Base-by-base conservation (phyloP, 108 stramenopile genomes). In the Nitzschia putrida region DNA sequence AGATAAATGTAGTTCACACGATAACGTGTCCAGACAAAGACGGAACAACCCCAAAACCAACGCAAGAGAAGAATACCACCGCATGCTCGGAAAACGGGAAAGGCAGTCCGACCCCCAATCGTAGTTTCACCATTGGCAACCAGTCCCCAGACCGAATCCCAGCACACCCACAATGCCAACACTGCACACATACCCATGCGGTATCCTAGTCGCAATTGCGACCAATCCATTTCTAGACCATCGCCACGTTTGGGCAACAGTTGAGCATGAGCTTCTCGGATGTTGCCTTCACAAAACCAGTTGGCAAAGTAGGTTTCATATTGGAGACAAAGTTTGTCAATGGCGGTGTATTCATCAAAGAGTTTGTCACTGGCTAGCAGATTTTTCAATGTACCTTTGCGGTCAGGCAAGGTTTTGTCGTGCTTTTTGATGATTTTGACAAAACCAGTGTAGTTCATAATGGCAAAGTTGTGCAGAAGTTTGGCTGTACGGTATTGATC, bases 401-500 rank as follows among this genome's bases (percentile, higher is more conserved):
- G 65, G 12, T 80, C 69, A 20, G 81, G 71, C 20, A 95, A 66
- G 0, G 81, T 79, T 61, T 97, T 97, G 83, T 95, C 93, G 73
- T 90, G 81, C 77, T 97, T 97, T 66, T 97, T 97, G 25, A 91
- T 77, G 59, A 97, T 92, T 77, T 97, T 97, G 50, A 95, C 83
- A 76, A 94, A 92, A 10, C 94, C 96, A 3, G 96, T 96, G 63
- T 90, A 95, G 73, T 97, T 97, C 83, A 95, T 79, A 54, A 97
- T 92, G 22, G 91, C 74, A 74, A 79, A 97, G 66, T 96, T 96
- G 45, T 88, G 79, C 60, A 95, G 69, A 5, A 95, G 72, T 66
- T 88, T 95, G 45, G 88, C 74, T 11, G 78, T 81, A 11, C 94
- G 80, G 66, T 92, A 88, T 41, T 88, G 78, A 69, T 92, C 94